A percentile compares a stretch with the other conserved stretches of the same genome.
These are phyloP conservation scores for Heterobasidion parviporum DNA, from an alignment of 1,284 basidiomycete genomes.

Conservation along the genomic window DNA sequence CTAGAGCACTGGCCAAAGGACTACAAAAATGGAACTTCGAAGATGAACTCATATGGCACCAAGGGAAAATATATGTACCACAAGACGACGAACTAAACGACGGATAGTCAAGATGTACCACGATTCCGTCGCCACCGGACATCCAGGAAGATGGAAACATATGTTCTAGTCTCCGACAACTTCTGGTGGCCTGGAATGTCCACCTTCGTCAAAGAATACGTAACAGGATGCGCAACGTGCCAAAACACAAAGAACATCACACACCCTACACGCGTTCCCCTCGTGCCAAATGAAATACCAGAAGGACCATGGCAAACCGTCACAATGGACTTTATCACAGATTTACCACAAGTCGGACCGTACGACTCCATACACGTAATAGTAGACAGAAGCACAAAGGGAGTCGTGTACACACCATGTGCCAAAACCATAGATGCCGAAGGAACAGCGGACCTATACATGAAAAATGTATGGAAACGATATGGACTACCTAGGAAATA, in stretches of 20 bases:
- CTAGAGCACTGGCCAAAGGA: conserved; percentile 3
- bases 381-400: neutral
- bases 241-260: conserved; percentile 6
- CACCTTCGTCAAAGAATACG: conserved; percentile 16
- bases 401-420: neutral
- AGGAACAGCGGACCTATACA: neutral
- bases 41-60: conserved; percentile 13
- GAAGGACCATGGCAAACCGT: neutral
- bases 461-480: neutral
- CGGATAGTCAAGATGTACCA: conserved; percentile 20
- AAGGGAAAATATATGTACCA: conserved; percentile 20
- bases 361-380: neutral
- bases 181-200: conserved; percentile 26
- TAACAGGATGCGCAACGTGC: conserved; percentile 19
- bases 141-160: conserved; percentile 25
- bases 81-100: conserved; percentile 15
- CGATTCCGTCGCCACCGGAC: conserved; percentile 20
- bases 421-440: conserved; percentile 5
- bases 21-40: conserved; percentile 16
- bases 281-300: neutral
- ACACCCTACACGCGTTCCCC: neutral
- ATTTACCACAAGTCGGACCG: neutral
- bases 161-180: conserved; percentile 17
- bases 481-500: neutral
- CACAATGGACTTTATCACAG: neutral